Base-by-base conservation (phyloP, 75 land plant species). In the Cupressus sempervirens region DNA sequence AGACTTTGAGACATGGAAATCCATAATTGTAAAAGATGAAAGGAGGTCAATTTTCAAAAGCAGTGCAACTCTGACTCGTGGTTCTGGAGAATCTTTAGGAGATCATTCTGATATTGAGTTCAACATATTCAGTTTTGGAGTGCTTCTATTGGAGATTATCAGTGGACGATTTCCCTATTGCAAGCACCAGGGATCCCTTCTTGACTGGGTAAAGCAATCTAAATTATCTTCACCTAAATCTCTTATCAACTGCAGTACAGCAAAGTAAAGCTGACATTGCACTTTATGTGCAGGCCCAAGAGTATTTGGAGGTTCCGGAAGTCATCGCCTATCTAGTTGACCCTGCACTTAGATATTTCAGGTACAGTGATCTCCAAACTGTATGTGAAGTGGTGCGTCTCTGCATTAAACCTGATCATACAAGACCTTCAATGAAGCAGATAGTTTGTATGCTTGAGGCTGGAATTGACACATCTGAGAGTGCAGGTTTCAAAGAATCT, bases 91-190 rank as follows among this genome's bases (percentile, higher is more conserved):
- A 70, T 85, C 91, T 30, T 36, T 87, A 4, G 96, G 88, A 76
- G 86, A 87, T 3, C 77, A 89, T 68, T 88, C 91, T 50, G 94
- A 97, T 86, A 85, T 97, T 35, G 93, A 94, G 26, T 91, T 91
- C 36, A 97, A 96, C 84, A 76, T 91, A 12, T 92, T 89, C 84
- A 91, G 94, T 13, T 97, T 97, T 87, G 99, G 99, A 16, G 89
- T 97, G 4, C 92, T 97, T 38, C 80, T 97, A 76, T 87, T 97
- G 83, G 99, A 97, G 85, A 88, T 93, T 45, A 84, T 97, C 53
- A 96, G 93, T 83, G 99, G 99, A 6, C 89, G 98, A 80, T 91
- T 91, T 84, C 91, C 96, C 58, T 91, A 89, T 82, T 90, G 88
- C 88, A 91, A 96, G 81, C 92, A 89, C 46, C 88, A 85, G 80